Evolutionary conservation across 2,329 filamentous ascomycete genomes (phyloP).

Genomic region (Beauveria sp.): DNA sequence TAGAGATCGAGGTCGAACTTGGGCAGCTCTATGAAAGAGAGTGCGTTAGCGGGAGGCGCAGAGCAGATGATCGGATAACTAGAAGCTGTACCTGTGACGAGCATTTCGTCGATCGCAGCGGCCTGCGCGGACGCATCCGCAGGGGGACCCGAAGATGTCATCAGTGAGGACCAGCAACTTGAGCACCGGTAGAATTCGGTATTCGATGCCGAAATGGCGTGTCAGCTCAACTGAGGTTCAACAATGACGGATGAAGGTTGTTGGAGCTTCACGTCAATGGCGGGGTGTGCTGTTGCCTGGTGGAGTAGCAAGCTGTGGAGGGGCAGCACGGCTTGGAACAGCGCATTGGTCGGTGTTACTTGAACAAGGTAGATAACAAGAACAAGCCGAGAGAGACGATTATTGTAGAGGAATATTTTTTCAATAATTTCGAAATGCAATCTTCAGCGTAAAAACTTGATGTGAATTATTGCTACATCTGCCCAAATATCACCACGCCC

Average conservation of each 20-base stretch:
- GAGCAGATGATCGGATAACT: neutral
- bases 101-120: neutral
- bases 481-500: too few species aligned
- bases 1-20: constrained; percentile 91
- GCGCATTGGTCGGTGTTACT: neutral
- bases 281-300: constrained; percentile 8
- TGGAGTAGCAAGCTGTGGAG: constrained; percentile 4
- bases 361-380: too few species aligned
- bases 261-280: constrained; percentile 5
- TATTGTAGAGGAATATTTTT: too few species aligned
- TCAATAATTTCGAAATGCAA: too few species aligned
- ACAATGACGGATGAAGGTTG: neutral
- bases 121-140: neutral
- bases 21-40: constrained; percentile 53
- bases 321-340: neutral
- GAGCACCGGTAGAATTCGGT: neutral
- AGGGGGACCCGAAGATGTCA: neutral
- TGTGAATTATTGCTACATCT: too few species aligned
- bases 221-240: neutral
- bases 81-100: neutral
- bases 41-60: constrained; percentile 11
- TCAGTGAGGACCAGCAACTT: neutral
- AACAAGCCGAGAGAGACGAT: too few species aligned
- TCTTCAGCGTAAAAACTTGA: too few species aligned
- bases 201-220: neutral